phyloP scores from a whole-genome alignment of 2,329 filamentous ascomycete species.

The Fusarium verrucosum region DNA sequence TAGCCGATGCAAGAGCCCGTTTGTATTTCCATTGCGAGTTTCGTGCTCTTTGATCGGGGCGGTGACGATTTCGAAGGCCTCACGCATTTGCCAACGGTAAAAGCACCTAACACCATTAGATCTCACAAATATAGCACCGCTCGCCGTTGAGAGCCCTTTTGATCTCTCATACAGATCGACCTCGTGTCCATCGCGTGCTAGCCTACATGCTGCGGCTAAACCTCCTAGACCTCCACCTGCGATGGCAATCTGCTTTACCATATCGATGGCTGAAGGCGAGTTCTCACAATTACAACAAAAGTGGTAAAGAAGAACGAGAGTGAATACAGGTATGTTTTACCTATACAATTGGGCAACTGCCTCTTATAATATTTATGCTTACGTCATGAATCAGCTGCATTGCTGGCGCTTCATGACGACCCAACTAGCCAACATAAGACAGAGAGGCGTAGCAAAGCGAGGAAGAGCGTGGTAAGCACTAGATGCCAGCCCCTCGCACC shows the following conservation, averaged over 20 bases:
- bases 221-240: constrained; percentile 3
- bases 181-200: neutral
- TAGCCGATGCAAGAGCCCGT: neutral
- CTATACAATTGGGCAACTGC: too few relatives aligned
- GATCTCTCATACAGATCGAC: constrained; percentile 2
- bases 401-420: too few relatives aligned
- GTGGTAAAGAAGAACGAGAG: accelerated
- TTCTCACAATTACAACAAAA: accelerated
- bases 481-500: accelerated
- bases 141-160: neutral
- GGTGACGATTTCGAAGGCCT: constrained; percentile 1
- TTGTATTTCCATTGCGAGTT: neutral
- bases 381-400: too few relatives aligned
- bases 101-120: constrained; percentile 1
- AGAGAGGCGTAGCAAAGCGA: accelerated
- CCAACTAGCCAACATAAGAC: too few relatives aligned
- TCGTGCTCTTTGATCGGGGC: neutral
- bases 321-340: too few relatives aligned
- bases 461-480: neutral
- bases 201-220: neutral
- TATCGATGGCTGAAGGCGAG: accelerated
- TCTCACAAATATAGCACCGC: constrained; percentile 1
- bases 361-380: too few relatives aligned
- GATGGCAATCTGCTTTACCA: neutral
- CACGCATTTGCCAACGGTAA: constrained; percentile 5